These are phyloP conservation scores for Acacia concinna DNA, from an alignment of 331 rosid genomes.

Conservation along the genomic window DNA sequence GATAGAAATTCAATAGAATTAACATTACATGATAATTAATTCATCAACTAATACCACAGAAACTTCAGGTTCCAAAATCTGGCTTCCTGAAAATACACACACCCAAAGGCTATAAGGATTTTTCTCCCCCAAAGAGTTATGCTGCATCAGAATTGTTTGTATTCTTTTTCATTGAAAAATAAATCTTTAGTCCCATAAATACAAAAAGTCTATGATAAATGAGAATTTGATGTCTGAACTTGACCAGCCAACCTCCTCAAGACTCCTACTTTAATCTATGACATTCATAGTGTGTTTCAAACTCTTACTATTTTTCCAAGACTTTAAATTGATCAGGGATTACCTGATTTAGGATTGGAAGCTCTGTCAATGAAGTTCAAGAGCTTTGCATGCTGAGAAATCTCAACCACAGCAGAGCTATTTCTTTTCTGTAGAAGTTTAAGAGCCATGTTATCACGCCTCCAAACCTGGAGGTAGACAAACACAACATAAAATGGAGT, in stretches of 20 bases:
- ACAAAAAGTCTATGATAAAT: not conserved
- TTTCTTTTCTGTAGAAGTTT: not conserved
- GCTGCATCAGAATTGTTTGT: not conserved
- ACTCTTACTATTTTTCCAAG: not conserved
- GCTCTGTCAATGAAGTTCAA: not conserved
- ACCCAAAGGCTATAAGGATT: not conserved
- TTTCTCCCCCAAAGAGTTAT: not conserved
- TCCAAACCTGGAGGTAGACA: not conserved
- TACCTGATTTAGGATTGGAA: not conserved
- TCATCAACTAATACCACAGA: not conserved
- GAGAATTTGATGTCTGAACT: not conserved
- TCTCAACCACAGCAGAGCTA: not conserved
- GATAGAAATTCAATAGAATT: not conserved
- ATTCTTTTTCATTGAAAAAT: not conserved
- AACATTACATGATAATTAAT: not conserved
- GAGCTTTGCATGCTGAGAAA: not conserved
- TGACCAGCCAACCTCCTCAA: not conserved
- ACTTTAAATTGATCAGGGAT: not conserved
- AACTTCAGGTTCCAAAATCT: not conserved
- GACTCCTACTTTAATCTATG: not conserved
- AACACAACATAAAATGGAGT: not conserved
- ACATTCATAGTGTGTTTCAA: not conserved
- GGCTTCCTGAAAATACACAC: not conserved
- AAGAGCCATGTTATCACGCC: not conserved
- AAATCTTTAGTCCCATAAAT: not conserved